Evolutionary conservation across 768 basidiomycete genomes (phyloP).

Genomic region (Lentinula boryana): DNA sequence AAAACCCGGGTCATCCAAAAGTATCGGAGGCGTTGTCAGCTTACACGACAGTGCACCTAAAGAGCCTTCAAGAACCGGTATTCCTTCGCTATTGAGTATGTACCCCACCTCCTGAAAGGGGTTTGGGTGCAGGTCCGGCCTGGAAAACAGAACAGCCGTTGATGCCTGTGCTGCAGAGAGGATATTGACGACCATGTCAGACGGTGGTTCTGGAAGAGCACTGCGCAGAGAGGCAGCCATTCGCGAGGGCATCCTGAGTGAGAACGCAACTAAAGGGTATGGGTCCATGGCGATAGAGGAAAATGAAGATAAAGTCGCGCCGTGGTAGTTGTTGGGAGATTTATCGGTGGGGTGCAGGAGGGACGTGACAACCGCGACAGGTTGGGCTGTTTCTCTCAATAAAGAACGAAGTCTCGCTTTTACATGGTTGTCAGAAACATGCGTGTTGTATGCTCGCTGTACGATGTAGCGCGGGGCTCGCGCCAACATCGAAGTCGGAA

Average conservation of each 20-base stretch:
- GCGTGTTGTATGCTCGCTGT: not conserved
- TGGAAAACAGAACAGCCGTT: constrained; percentile 65
- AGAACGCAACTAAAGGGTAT: constrained; percentile 81
- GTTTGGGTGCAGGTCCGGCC: constrained; percentile 58
- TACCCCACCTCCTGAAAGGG: constrained; percentile 42
- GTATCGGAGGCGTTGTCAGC: constrained; percentile 54
- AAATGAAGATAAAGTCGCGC: constrained; percentile 92
- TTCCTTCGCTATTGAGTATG: constrained; percentile 40
- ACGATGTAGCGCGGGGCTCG: not conserved
- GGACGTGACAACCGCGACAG: constrained; percentile 82
- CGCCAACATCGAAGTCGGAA: not conserved
- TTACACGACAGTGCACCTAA: constrained; percentile 73
- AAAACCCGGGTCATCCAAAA: constrained; percentile 49
- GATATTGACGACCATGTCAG: constrained; percentile 75
- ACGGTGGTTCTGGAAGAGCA: constrained; percentile 10
- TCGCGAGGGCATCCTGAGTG: constrained; percentile 83
- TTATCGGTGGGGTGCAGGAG: constrained; percentile 13
- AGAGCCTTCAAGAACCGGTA: constrained; percentile 52
- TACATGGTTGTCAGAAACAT: not conserved
- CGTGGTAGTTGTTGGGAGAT: constrained; percentile 47
- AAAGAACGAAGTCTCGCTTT: constrained; percentile 22
- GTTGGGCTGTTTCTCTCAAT: constrained; percentile 74
- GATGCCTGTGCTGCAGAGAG: constrained; percentile 63
- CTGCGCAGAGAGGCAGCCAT: constrained; percentile 63
- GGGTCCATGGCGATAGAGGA: constrained; percentile 89